Evolutionary conservation across 2,329 filamentous ascomycete species (phyloP), one percentile per base, ranked within the genome.

Genomic region (Blastomyces silverae): DNA sequence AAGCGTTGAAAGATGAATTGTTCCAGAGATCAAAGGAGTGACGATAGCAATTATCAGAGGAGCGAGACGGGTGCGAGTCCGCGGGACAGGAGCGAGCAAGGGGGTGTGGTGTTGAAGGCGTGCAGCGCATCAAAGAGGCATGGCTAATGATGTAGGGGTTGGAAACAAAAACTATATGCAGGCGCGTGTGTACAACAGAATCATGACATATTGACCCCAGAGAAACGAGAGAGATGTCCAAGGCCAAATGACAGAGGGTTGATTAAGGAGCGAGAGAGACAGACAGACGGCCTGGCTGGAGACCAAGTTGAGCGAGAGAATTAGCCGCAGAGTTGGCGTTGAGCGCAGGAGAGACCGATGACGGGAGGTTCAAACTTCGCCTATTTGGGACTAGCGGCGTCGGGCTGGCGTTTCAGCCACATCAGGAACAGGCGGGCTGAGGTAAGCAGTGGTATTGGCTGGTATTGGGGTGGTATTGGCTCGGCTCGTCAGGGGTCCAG

Each of bases 341-440:
- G 42, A 7, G 20, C 31, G 8, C 17, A 20, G 44, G 20, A 46
- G 42, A 44, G 44, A 44, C 20, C 31, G 56, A 52, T 64, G 57
- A 53, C 46, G 57, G 11, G 39, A 13, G 17, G 42, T 17, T 59
- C 52, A n/a, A 37, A 17, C n/a, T 3, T 44, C 44, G 57, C 57
- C 57, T 25, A 3, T 25, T 59, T 28, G 57, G 57, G n/a, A 37
- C 57, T 59, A 59, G 57, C 39, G 37, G 20, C 34, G 17, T 28
- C n/a, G 42, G 4, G 34, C 13, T 25, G 10, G 56, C 15, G 56
- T 39, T 58, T 58, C 55, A 58, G 55, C 56, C 56, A 58, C 56
- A 56, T 1, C 28, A 31, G n/a, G 7, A 42, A 11, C 15, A 13
- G 57, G 57, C 22, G 55, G n/a, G 53, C 53, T 56, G 53, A 59